Evolutionary conservation across 2,329 filamentous ascomycete species (phyloP), one percentile per base, ranked within the genome.

Genomic region (Neonectria neomacrospora): DNA sequence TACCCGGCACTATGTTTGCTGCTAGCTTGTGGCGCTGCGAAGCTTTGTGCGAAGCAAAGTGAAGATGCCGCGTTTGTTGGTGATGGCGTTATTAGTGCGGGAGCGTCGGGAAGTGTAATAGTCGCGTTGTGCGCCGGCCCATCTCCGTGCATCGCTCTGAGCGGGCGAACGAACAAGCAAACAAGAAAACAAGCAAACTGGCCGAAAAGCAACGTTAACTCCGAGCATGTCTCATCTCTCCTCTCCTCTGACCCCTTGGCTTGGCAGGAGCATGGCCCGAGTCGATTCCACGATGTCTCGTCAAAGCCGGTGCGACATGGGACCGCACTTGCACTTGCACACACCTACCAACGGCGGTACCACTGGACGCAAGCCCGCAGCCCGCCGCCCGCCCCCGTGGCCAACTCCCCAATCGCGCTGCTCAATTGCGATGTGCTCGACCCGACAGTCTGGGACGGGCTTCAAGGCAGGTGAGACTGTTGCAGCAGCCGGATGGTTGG

Each of bases 371-470:
- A 20, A 41, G 37, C 37, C 37, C n/a, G 37, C 37, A 37, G 61
- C 51, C 58, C 34, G 55, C 47, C 50, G n/a, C n/a, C n/a, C n/a
- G n/a, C 22, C 39, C 67, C 30, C 37, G n/a, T 18, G n/a, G 26
- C 47, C 47, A 32, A 20, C 58, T 60, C 63, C 62, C 69, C 69
- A 71, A 71, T 71, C 63, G 58, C 42, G 39, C 64, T 28, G 56
- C 48, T 57, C 68, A 12, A 61, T 58, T 51, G 39, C 48, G 45
- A 64, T 47, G 55, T 58, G 44, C 47, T 51, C 16, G 70, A 66
- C 70, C 70, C 70, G 70, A 69, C 70, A 71, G 69, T 60, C 44
- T 57, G 70, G 70, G 56, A 66, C 66, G 50, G 64, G 69, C 62
- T 71, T 67, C 58, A 63, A 48, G 54, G 58, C 57, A 67, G 53